phyloP scores from a whole-genome alignment of 106 monocot genomes.

The Platanthera guangdongensis region DNA sequence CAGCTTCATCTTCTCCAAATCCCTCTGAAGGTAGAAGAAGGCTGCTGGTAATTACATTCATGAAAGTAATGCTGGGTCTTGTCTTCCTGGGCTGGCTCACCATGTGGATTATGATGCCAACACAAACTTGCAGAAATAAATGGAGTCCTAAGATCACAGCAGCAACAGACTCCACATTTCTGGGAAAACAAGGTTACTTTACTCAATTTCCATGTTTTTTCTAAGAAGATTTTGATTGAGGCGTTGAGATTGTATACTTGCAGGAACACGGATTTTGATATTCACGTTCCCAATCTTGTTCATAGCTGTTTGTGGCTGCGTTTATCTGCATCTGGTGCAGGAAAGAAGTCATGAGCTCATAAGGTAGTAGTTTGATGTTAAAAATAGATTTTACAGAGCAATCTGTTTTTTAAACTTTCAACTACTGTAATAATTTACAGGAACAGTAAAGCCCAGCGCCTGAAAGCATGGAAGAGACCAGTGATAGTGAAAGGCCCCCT shows the following conservation, averaged over 20 bases:
- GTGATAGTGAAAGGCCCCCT: slow-evolving; percentile 47
- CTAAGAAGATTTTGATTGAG: background rate
- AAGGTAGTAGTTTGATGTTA: background rate
- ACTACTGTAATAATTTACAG: background rate
- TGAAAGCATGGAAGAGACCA: slow-evolving; percentile 50
- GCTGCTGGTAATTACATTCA: background rate
- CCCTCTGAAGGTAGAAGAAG: background rate
- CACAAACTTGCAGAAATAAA: background rate
- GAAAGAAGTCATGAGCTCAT: background rate
- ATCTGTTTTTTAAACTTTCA: background rate
- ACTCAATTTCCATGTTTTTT: background rate
- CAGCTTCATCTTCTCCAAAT: background rate
- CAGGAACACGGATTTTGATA: slow-evolving; percentile 48
- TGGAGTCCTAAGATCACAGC: background rate
- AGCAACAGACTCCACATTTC: background rate
- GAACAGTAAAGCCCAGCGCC: background rate
- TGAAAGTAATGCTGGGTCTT: background rate
- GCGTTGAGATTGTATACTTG: background rate
- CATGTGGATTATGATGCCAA: background rate
- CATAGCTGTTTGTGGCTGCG: slow-evolving; percentile 55
- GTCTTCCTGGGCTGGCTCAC: slow-evolving; percentile 1
- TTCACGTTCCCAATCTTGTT: slow-evolving; percentile 55
- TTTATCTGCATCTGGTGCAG: slow-evolving; percentile 41
- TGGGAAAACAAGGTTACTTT: background rate
- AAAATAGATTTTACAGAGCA: too few species aligned